A percentile compares a stretch with the other conserved stretches of the same genome.
Evolutionary conservation across 306 rosid genomes (phyloP).

Genomic region (Lathyrus oleraceus): DNA sequence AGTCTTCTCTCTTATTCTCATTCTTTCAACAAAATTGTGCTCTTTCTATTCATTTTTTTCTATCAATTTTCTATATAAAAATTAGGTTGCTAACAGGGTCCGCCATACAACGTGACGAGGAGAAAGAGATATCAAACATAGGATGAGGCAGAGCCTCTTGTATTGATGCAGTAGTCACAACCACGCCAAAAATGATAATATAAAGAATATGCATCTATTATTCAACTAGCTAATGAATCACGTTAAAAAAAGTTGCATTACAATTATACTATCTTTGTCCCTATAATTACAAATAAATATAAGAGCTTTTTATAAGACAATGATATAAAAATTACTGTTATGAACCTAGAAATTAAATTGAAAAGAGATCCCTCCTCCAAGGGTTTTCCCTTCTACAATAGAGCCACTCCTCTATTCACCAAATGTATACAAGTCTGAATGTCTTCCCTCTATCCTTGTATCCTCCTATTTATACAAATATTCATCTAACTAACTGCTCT

Average conservation of each 20-base stretch:
- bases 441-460: not conserved
- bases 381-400: not conserved
- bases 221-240: no score
- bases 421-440: not conserved
- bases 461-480: not conserved
- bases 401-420: not conserved
- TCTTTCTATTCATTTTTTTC: not conserved
- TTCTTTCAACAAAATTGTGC: not conserved
- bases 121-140: not conserved
- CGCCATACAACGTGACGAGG: not conserved
- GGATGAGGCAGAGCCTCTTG: no score
- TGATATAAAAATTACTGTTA: not conserved
- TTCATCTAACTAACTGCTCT: not conserved
- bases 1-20: not conserved
- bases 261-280: not conserved
- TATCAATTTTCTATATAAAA: not conserved
- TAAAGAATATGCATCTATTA: no score
- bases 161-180: no score
- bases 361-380: not conserved
- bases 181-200: no score
- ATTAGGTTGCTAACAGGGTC: not conserved
- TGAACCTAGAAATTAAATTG: not conserved
- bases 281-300: slow-evolving; percentile 24
- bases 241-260: no score
- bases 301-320: slow-evolving; percentile 4